These are phyloP conservation scores for Cavenderia fasciculata DNA, from an alignment of 78 protist genomes.

Conservation along the genomic window DNA sequence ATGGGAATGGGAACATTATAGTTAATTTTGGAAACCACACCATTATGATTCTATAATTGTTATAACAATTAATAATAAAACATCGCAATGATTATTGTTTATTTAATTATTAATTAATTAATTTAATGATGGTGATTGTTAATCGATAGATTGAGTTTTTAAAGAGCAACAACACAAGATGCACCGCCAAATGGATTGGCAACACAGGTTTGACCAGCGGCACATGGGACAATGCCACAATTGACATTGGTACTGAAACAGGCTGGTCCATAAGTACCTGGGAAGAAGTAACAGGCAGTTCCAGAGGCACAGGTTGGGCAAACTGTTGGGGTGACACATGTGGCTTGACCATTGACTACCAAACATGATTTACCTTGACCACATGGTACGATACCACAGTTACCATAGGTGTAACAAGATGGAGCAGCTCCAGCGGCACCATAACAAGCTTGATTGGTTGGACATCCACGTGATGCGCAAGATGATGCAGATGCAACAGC, in stretches of 20 bases:
- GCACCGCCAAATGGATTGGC: background rate
- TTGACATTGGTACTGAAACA: conserved; percentile 15
- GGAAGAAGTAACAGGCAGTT: background rate
- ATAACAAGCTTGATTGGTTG: conserved; percentile 15
- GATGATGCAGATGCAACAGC: background rate
- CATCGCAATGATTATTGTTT: too few relatives aligned
- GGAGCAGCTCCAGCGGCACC: background rate
- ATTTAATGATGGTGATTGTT: too few relatives aligned
- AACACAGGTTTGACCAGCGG: conserved; percentile 15
- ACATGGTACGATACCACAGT: conserved; percentile 41
- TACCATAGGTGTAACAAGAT: conserved; percentile 6
- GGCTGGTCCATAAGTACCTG: background rate
- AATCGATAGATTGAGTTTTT: too few relatives aligned
- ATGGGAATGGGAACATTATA: too few relatives aligned
- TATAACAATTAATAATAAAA: too few relatives aligned
- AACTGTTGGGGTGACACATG: conserved; percentile 9
- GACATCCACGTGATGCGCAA: conserved; percentile 18
- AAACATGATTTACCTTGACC: conserved; percentile 13
- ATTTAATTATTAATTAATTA: too few relatives aligned
- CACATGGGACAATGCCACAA: conserved; percentile 30
- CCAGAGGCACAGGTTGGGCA: conserved; percentile 1
- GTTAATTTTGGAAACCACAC: too few relatives aligned
- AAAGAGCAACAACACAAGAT: background rate
- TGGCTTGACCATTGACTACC: background rate
- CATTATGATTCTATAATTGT: too few relatives aligned